A percentile compares a stretch with the other conserved stretches of the same genome.
Evolutionary conservation across 2,329 filamentous ascomycete species (phyloP).

Genomic region (Daldinia sp.): DNA sequence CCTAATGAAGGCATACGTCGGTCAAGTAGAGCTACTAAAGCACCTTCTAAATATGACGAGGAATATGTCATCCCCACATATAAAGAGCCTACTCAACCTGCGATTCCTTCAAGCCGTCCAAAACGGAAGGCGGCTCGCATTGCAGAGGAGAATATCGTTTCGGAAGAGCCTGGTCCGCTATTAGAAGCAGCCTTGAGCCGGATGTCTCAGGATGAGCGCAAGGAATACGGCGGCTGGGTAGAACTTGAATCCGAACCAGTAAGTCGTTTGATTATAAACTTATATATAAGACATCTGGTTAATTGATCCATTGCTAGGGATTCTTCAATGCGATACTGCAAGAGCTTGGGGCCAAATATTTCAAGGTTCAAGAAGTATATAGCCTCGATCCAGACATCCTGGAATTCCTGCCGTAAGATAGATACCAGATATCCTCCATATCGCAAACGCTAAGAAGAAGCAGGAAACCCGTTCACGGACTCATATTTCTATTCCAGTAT

Average conservation of each 20-base stretch:
- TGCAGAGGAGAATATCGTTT: slow-evolving; percentile 49
- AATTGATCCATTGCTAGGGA: slow-evolving; percentile 62
- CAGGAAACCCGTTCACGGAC: slow-evolving; percentile 80
- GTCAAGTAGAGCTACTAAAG: slow-evolving; percentile 43
- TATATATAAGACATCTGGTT: neutral
- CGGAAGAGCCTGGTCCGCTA: slow-evolving; percentile 53
- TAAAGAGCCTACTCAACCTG: slow-evolving; percentile 32
- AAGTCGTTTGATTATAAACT: slow-evolving; percentile 49
- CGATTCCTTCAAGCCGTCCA: slow-evolving; percentile 51
- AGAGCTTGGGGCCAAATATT: slow-evolving; percentile 79
- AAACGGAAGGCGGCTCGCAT: slow-evolving; percentile 60
- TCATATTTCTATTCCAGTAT: slow-evolving; percentile 90
- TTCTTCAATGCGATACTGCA: slow-evolving; percentile 88
- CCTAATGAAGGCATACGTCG: slow-evolving; percentile 33
- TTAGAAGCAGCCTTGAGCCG: slow-evolving; percentile 62
- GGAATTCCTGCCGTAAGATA: slow-evolving; percentile 69
- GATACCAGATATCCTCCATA: neutral
- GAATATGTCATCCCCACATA: slow-evolving; percentile 38
- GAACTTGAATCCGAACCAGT: slow-evolving; percentile 94
- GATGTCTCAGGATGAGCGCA: slow-evolving; percentile 64
- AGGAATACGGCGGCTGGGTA: slow-evolving; percentile 78
- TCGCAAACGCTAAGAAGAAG: slow-evolving; percentile 46
- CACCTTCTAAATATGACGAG: slow-evolving; percentile 41
- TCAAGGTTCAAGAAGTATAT: slow-evolving; percentile 82
- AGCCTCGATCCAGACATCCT: slow-evolving; percentile 76